Base-by-base conservation (phyloP, 306 rosid species). In the Dryas drummondii region DNA sequence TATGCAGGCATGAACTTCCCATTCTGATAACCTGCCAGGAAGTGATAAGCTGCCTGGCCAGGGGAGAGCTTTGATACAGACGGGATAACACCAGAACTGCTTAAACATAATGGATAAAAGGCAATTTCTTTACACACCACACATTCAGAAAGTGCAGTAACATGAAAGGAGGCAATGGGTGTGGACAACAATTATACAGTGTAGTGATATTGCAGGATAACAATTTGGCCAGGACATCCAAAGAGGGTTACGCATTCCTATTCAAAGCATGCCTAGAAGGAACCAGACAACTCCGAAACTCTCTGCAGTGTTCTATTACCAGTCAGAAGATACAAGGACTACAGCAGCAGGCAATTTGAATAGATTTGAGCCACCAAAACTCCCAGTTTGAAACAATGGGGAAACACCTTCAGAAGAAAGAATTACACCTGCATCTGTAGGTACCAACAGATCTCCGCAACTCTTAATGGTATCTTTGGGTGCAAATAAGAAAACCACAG, bases 1-100 rank as follows among this genome's bases (percentile, higher is more conserved):
- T 79, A 86, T 48, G 81, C 84, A 66, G 88, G 84, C 64, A 79
- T 56, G 63, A 86, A 83, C 61, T 83, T 86, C 74, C 90, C 84
- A 66, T 81, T 77, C 64, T 81, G 90, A 79, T 84, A 79, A 64
- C 87, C 84, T 17, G 86, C 84, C 55, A 86, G 60, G 69, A 83
- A 81, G 72, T 86, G 90, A 76, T 76, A 86, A 27, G 87, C 90
- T 27, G 86, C 90, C 73, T 84, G 90, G 46, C 83, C 83, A 70
- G 84, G 84, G 45, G 77, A 77, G 59, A 84, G 87, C 84, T 70
- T 84, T 69, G 86, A 86, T 48, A 76, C 62, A 42, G 81, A 6
- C 46, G 86, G 90, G 75, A 83, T 81, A 48, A 69, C 27, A 65
- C 73, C 76, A 16, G 81, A 76, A 65, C 86, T 86, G 77, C 71